Evolutionary conservation across 805 yeast species (phyloP).

Genomic region (Lipomyces oligophaga): DNA sequence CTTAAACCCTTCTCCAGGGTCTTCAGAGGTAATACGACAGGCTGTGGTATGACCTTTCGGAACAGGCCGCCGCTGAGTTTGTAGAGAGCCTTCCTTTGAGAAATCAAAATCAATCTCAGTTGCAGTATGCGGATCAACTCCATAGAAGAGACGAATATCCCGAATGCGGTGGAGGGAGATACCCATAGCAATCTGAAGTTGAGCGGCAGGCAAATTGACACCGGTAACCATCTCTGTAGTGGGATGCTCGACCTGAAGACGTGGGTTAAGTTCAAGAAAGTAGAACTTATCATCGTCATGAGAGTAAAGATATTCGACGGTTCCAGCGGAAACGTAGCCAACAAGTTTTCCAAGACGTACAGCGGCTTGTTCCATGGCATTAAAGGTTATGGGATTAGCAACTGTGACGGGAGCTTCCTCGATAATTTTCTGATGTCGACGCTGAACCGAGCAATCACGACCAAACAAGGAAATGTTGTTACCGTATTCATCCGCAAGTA

Average conservation of each 20-base stretch:
- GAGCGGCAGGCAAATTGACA: constrained; percentile 97
- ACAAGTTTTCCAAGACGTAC: constrained; percentile 94
- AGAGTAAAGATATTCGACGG: constrained; percentile 94
- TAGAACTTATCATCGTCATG: constrained; percentile 92
- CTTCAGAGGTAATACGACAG: constrained; percentile 98
- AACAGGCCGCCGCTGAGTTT: constrained; percentile 82
- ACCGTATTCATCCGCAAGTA: constrained; percentile 97
- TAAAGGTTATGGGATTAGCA: constrained; percentile 81
- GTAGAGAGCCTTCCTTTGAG: constrained; percentile 62
- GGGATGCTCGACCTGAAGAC: constrained; percentile 99
- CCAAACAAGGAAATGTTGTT: constrained; percentile 96
- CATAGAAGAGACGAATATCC: constrained; percentile 88
- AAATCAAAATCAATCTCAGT: constrained; percentile 90
- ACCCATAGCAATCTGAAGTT: constrained; percentile 99
- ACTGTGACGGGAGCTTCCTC: constrained; percentile 99
- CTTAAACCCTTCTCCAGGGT: constrained; percentile 98
- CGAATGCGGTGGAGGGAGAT: constrained; percentile 91
- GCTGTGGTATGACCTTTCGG: constrained; percentile 99
- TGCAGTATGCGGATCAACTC: constrained; percentile 91
- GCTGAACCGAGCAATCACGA: constrained; percentile 98
- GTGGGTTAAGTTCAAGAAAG: constrained; percentile 94
- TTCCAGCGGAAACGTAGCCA: constrained; percentile 98
- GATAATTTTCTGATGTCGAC: constrained; percentile 98
- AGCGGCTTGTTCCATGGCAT: constrained; percentile 93
- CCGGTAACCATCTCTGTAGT: constrained; percentile 99